phyloP scores from a whole-genome alignment of 441 rosid species.

The Raphanus hybrid region DNA sequence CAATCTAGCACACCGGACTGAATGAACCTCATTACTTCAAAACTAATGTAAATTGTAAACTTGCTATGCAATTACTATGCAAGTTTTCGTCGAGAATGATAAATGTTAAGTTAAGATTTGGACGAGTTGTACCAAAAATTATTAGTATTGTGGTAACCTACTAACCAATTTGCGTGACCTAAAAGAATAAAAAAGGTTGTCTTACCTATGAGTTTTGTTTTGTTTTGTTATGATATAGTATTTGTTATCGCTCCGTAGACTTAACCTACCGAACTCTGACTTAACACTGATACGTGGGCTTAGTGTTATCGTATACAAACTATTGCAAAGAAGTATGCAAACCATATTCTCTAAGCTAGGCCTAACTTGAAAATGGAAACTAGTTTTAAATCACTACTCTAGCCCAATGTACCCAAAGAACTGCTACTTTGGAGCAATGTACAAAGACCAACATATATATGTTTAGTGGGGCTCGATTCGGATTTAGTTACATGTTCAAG shows the following conservation, averaged over 20 bases:
- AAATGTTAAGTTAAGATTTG: neutral
- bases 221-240: too few species aligned
- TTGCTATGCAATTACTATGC: neutral
- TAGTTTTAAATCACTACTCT: neutral
- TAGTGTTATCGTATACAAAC: neutral
- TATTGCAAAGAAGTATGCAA: neutral
- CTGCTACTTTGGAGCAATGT: conserved; percentile 13
- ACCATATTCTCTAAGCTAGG: neutral
- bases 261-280: too few species aligned
- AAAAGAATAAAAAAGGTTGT: neutral
- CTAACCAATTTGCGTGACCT: neutral
- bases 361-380: neutral
- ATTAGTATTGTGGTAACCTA: neutral
- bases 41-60: neutral
- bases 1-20: neutral
- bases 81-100: neutral
- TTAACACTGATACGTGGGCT: neutral
- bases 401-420: conserved; percentile 16
- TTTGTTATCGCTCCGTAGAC: too few species aligned
- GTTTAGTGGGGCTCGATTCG: too few species aligned
- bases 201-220: neutral
- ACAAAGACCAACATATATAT: neutral
- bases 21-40: neutral
- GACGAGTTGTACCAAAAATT: neutral
- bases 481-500: too few species aligned